A percentile compares a stretch with the other conserved stretches of the same genome.
Conservation (phyloP, 176 grass and related monocot genomes). For the Poa annua region DNA sequence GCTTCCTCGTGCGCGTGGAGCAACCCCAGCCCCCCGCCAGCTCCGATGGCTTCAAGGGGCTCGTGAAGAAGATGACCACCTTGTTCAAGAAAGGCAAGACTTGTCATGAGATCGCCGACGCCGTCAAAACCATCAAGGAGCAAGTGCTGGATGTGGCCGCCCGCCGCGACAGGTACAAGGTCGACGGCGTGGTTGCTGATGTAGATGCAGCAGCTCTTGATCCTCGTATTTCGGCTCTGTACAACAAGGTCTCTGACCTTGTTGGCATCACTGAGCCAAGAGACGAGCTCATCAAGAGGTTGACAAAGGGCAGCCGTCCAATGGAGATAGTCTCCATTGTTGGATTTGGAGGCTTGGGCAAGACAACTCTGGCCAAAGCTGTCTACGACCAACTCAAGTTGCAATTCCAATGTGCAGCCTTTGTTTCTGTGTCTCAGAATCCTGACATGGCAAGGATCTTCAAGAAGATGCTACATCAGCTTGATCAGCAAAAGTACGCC, state of each 20-base stretch:
- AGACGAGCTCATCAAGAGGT: not conserved
- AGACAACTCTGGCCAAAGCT: not conserved
- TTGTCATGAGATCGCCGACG: not conserved
- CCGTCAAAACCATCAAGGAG: not conserved
- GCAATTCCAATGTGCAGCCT: not conserved
- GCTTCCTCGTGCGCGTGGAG: not conserved
- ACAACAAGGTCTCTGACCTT: not conserved
- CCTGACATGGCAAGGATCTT: not conserved
- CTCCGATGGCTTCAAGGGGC: not conserved
- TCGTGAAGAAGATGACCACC: not conserved
- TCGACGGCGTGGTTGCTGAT: not conserved
- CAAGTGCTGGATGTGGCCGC: not conserved
- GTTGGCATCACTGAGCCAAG: not conserved
- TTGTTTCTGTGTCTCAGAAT: not conserved
- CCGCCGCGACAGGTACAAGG: not conserved
- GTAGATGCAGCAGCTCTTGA: not conserved
- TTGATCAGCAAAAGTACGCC: not conserved
- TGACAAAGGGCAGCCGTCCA: not conserved
- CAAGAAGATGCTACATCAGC: constrained; percentile 11
- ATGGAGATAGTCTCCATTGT: not conserved
- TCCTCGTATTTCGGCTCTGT: not conserved
- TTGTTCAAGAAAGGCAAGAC: not conserved
- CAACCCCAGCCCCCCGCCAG: not conserved
- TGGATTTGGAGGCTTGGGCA: constrained; percentile 4
- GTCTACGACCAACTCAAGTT: not conserved